Percentiles rank a stretch among this genome's conserved stretches.
phyloP scores from a whole-genome alignment of 495 filamentous ascomycete genomes.

The Aspergillus baeticus region DNA sequence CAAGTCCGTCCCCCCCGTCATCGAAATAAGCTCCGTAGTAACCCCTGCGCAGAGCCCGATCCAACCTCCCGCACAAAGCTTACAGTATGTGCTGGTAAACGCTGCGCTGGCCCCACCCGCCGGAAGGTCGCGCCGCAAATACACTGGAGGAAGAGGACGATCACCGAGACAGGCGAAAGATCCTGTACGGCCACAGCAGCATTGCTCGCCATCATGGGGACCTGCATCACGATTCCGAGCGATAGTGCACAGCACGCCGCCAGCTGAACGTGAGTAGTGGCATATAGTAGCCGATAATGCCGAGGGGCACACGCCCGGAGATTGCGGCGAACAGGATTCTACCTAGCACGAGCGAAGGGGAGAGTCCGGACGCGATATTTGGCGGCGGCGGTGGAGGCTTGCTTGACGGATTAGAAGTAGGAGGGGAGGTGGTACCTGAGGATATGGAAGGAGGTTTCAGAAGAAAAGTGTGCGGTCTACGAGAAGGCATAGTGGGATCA shows the following conservation, averaged over 20 bases:
- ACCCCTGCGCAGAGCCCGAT: background rate
- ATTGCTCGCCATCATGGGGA: background rate
- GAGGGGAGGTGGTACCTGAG: constrained; percentile 37
- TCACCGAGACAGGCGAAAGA: background rate
- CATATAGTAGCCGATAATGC: constrained; percentile 70
- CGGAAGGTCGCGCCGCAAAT: background rate
- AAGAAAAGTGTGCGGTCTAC: background rate
- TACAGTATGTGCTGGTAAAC: background rate
- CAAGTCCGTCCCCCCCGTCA: background rate
- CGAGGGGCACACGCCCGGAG: too few species aligned
- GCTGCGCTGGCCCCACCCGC: background rate
- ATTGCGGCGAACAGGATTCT: constrained; percentile 28
- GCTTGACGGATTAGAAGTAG: constrained; percentile 58
- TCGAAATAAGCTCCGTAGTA: background rate
- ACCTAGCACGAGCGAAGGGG: constrained; percentile 32
- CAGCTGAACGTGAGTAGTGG: constrained; percentile 65
- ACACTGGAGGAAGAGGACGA: background rate
- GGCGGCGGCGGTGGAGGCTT: constrained; percentile 60
- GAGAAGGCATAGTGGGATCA: background rate
- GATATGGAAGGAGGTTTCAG: constrained; percentile 30
- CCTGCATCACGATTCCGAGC: constrained; percentile 30
- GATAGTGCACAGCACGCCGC: constrained; percentile 52
- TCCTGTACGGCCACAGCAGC: background rate
- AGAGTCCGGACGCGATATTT: constrained; percentile 51
- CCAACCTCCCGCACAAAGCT: too few species aligned